These are phyloP conservation scores for Boeremia lycopersici DNA, from an alignment of 2,329 filamentous ascomycete genomes.

Conservation along the genomic window DNA sequence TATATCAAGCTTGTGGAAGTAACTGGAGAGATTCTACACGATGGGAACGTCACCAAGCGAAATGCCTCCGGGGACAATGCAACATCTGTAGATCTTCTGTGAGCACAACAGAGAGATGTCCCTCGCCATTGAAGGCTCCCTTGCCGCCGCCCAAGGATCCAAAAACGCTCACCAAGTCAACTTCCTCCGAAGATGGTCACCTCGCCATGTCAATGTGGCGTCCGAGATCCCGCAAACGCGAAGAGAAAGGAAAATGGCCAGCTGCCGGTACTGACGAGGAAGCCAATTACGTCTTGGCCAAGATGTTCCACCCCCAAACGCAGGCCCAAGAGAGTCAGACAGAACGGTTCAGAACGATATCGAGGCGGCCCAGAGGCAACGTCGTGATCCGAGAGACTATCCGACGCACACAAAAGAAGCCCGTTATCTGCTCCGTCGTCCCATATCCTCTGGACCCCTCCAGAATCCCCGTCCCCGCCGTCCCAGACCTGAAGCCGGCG, in stretches of 20 bases:
- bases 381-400: neutral
- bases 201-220: neutral
- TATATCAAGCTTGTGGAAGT: conserved; percentile 2
- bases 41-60: conserved; percentile 2
- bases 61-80: neutral
- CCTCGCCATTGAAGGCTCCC: neutral
- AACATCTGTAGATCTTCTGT: neutral
- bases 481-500: neutral
- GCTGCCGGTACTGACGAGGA: neutral
- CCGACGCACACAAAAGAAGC: neutral
- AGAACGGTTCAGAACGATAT: neutral
- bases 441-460: neutral
- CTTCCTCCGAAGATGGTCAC: neutral
- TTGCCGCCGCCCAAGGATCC: neutral
- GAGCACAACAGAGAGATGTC: neutral
- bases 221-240: neutral
- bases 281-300: neutral
- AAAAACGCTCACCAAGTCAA: neutral
- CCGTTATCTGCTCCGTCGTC: neutral
- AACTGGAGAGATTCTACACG: conserved; percentile 7
- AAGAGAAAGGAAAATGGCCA: neutral
- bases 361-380: neutral
- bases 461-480: neutral
- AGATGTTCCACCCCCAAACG: neutral
- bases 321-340: neutral